These are phyloP conservation scores for Globisporangium carolinianum DNA, from an alignment of 352 stramenopile genomes.

Conservation along the genomic window DNA sequence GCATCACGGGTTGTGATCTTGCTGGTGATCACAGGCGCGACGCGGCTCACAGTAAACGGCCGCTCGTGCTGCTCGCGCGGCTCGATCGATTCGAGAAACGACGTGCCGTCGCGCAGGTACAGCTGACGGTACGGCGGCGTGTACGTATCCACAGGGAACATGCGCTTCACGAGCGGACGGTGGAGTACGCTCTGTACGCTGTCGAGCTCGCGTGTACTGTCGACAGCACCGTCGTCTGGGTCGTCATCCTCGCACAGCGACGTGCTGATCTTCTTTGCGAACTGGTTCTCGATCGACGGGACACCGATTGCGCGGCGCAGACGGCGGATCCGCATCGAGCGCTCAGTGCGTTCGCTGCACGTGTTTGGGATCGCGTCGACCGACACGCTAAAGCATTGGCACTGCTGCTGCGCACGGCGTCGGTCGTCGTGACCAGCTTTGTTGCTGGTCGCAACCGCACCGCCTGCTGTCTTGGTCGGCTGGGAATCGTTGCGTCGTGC, in stretches of 20 bases:
- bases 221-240: constrained; percentile 16
- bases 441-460: not conserved
- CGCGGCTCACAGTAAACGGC: not conserved
- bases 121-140: constrained; percentile 36
- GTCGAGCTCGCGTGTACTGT: constrained; percentile 20
- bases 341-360: constrained; percentile 2
- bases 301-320: constrained; percentile 29
- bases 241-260: constrained; percentile 13
- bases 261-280: constrained; percentile 24
- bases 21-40: no score
- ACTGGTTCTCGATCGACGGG: constrained; percentile 36
- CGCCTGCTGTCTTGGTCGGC: no score
- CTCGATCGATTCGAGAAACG: constrained; percentile 48
- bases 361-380: not conserved
- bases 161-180: constrained; percentile 15
- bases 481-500: constrained; percentile 1
- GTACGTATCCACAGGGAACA: constrained; percentile 14
- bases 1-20: not conserved
- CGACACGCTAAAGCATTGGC: constrained; percentile 30
- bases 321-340: constrained; percentile 22
- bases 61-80: constrained; percentile 10
- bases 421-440: not conserved
- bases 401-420: constrained; percentile 5
- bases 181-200: constrained; percentile 18
- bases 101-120: constrained; percentile 22